Percentiles rank a stretch among this genome's conserved stretches.
Evolutionary conservation across 306 rosid species (phyloP).

Genomic region (Herpetospermum pedunculosum): DNA sequence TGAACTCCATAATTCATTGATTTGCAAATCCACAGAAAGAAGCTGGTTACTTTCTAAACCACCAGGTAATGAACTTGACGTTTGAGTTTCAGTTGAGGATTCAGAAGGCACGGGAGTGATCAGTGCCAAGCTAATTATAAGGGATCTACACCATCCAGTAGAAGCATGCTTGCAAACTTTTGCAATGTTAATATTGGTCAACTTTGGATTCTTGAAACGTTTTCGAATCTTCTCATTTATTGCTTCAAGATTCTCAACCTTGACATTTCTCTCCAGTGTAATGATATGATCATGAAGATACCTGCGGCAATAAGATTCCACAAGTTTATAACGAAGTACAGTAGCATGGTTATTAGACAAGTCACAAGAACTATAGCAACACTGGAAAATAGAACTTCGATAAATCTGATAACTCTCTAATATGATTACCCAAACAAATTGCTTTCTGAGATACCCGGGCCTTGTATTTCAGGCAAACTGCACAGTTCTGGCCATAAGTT

Average conservation of each 20-base stretch:
- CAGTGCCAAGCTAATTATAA: slow-evolving; percentile 60
- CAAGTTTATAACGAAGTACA: neutral
- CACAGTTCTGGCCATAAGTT: slow-evolving; percentile 92
- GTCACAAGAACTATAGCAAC: neutral
- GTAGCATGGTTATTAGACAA: neutral
- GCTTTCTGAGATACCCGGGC: slow-evolving; percentile 54
- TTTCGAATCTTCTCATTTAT: slow-evolving; percentile 88
- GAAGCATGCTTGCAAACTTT: slow-evolving; percentile 89
- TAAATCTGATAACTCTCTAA: neutral
- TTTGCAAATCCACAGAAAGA: slow-evolving; percentile 71
- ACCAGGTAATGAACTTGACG: slow-evolving; percentile 31
- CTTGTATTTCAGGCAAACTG: slow-evolving; percentile 64
- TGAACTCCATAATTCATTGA: slow-evolving; percentile 71
- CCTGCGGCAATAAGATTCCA: slow-evolving; percentile 27
- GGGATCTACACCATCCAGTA: slow-evolving; percentile 88
- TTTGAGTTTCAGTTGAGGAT: slow-evolving; percentile 33
- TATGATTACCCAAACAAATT: slow-evolving; percentile 58
- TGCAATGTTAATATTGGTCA: slow-evolving; percentile 58
- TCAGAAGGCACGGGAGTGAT: slow-evolving; percentile 45
- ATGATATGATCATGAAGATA: slow-evolving; percentile 72
- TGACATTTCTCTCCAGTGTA: slow-evolving; percentile 59
- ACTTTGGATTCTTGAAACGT: slow-evolving; percentile 87
- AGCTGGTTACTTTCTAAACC: slow-evolving; percentile 45
- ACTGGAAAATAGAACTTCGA: neutral
- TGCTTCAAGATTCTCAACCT: slow-evolving; percentile 78